Evolutionary conservation across 345 rosid genomes (phyloP), one percentile per base, ranked within the genome.

Genomic region (Lumnitzera racemosa): DNA sequence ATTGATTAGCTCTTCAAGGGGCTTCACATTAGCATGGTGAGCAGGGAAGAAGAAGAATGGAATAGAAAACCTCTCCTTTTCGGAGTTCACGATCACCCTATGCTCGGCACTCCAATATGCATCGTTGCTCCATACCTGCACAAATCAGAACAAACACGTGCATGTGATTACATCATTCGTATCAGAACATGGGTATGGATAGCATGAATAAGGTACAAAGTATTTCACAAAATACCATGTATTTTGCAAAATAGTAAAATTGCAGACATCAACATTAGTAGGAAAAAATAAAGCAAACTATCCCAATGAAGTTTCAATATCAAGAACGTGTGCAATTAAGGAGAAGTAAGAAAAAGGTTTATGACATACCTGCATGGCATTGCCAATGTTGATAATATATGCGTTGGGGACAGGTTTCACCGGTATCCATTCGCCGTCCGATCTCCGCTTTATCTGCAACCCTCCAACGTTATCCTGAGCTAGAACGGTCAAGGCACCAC

Each of bases 401-500:
- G 96, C 83, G 66, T 85, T 67, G 0, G 75, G 73, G 17, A 49
- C 67, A 3, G 96, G 86, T 59, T 67, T 80, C 12, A 89, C 83
- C 0, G 78, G 72, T 58, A 87, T 61, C 98, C 98, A 92, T 55
- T 72, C 78, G 10, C 94, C 94, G 41, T 89, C 91, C 0, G 83
- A 81, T 75, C 84, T 85, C 56, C 84, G 74, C 59, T 72, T 71
- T 11, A 92, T 80, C 75, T 92, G 80, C 12, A 92, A 71, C 7
- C 98, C 98, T 46, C 94, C 96, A 11, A 92, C 96, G 10, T 75
- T 70, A 65, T 92, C 98, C 59, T 92, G 96, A 24, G 85, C 76
- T 29, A 89, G 77, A 13, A 89, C 74, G 0, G 96, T 89, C 25
- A 89, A 59, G 60, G 91, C 91, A 46, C 88, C 87, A 2, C 76